Evolutionary conservation across 805 yeast genomes (phyloP).

Genomic region (Ogataea paraovalis): DNA sequence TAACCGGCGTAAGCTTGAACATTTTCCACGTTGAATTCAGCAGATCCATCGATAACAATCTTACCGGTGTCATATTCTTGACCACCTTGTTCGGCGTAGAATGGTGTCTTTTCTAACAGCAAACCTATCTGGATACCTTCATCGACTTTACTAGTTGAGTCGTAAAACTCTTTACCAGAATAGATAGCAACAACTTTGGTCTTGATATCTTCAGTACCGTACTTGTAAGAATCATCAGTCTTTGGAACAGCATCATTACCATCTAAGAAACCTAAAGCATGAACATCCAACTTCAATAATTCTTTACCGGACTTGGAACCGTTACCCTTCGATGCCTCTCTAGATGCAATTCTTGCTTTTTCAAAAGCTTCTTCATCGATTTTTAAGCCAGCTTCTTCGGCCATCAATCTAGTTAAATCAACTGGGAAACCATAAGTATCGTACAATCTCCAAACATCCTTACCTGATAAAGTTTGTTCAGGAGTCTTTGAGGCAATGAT

Average conservation of each 20-base stretch:
- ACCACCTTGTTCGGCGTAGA: constrained; percentile 99
- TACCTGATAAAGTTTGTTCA: constrained; percentile 77
- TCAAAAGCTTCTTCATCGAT: constrained; percentile 93
- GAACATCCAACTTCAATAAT: constrained; percentile 83
- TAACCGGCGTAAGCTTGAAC: constrained; percentile 93
- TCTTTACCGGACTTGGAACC: constrained; percentile 53
- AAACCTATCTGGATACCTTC: constrained; percentile 65
- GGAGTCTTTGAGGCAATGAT: constrained; percentile 72
- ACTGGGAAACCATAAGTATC: constrained; percentile 99
- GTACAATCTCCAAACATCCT: constrained; percentile 96
- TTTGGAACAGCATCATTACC: constrained; percentile 57
- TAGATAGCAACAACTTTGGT: constrained; percentile 70
- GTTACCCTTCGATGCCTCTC: constrained; percentile 92
- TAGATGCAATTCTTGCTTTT: constrained; percentile 80
- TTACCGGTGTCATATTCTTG: constrained; percentile 96
- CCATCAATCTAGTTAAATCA: constrained; percentile 96
- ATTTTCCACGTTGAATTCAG: constrained; percentile 87
- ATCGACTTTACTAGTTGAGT: constrained; percentile 33
- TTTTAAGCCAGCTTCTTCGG: constrained; percentile 91
- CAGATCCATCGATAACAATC: constrained; percentile 78
- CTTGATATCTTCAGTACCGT: constrained; percentile 62
- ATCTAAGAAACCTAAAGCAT: constrained; percentile 72
- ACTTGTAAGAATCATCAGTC: constrained; percentile 82
- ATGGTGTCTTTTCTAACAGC: constrained; percentile 83
- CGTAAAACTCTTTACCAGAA: constrained; percentile 59